Base-by-base conservation (phyloP, 202 grass and related monocot species). In the Musa balbisiana region DNA sequence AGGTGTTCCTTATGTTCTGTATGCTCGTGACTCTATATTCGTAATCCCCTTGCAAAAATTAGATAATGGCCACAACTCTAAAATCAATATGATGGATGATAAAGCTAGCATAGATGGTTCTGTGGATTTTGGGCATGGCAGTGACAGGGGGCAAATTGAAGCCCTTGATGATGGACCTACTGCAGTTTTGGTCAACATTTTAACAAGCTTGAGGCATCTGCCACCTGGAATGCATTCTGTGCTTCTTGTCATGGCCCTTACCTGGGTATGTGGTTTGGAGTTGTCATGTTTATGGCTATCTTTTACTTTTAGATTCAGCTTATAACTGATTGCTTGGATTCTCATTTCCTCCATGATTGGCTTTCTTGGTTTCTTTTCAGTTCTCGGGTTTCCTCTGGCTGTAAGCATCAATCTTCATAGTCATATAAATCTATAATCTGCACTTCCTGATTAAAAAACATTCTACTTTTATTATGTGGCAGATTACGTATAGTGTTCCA, bases 181-280 rank as follows among this genome's bases (percentile, higher is more conserved):
- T 78, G 91, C 91, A 73, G 91, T 99, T 83, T 86, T 99, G 82
- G 91, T 99, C 62, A 94, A 99, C 50, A 94, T 99, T 76, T 83
- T 99, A 80, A 99, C 95, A 56, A 99, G 91, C 80, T 82, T 99
- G 85, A 94, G 95, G 82, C 91, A 99, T 87, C 85, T 98, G 52
- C 95, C 95, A 16, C 64, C 85, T 80, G 95, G 87, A 54, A 98
- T 98, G 95, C 82, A 94, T 80, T 93, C 89, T 10, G 95, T 98
- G 83, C 95, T 98, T 80, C 24, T 94, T 67, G 95, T 98, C 76
- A 98, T 98, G 95, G 91, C 88, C 53, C 87, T 99, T 70, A 99
- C 95, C 70, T 99, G 95, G 95, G 95, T 99, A 94, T 29, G 73
- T 8, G 1, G 17, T 60, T 70, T 10, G 15, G 66, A 77, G 9